Evolutionary conservation across 306 rosid genomes (phyloP).

Genomic region (Mimosa pudica): DNA sequence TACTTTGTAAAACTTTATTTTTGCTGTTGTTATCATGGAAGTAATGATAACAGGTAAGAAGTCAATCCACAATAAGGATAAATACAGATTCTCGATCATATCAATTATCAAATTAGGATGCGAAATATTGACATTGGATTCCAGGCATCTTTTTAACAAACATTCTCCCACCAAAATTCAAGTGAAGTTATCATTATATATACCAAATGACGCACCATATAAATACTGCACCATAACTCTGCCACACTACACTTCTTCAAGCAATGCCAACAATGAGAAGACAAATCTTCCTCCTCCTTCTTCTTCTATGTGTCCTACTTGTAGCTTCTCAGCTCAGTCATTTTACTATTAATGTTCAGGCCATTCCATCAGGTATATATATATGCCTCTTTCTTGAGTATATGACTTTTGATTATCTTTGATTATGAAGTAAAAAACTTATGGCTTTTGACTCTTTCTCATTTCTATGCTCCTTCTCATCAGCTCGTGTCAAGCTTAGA

Average conservation of each 20-base stretch:
- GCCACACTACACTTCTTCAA: slow-evolving; percentile 39
- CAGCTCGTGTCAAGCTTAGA: slow-evolving; percentile 64
- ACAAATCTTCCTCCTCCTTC: slow-evolving; percentile 46
- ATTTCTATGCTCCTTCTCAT: slow-evolving; percentile 24
- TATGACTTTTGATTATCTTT: slow-evolving; percentile 4
- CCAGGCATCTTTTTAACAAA: slow-evolving; percentile 51
- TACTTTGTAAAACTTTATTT: slow-evolving; percentile 36
- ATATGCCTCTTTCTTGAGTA: slow-evolving; percentile 11
- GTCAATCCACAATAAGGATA: slow-evolving; percentile 64
- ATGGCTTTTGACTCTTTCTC: not conserved
- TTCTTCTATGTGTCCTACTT: slow-evolving; percentile 58
- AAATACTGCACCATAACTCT: slow-evolving; percentile 33
- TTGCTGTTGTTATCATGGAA: slow-evolving; percentile 44
- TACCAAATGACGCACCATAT: slow-evolving; percentile 31
- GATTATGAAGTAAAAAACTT: not conserved
- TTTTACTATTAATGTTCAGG: slow-evolving; percentile 40
- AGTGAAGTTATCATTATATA: slow-evolving; percentile 56
- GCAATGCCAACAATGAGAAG: slow-evolving; percentile 54
- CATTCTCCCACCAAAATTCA: slow-evolving; percentile 47
- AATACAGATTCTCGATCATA: slow-evolving; percentile 51
- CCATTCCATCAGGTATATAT: slow-evolving; percentile 52
- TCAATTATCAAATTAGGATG: slow-evolving; percentile 16
- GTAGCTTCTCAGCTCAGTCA: slow-evolving; percentile 50
- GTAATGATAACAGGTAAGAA: slow-evolving; percentile 61
- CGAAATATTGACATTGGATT: slow-evolving; percentile 60